Evolutionary conservation across 2,329 filamentous ascomycete species (phyloP).

Genomic region (Exophiala calicioides): DNA sequence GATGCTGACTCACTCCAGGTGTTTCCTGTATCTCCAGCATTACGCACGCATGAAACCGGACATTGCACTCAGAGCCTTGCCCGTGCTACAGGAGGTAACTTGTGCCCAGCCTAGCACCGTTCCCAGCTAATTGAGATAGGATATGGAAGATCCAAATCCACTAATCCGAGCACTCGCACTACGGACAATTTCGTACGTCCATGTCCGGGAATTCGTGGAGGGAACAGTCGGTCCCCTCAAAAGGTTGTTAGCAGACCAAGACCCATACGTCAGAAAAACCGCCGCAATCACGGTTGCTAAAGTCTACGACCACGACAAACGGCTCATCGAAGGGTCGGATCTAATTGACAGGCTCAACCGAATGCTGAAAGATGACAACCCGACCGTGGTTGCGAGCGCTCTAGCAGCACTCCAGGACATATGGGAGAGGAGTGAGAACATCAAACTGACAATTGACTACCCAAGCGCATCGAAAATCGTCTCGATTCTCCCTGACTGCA

Average conservation of each 20-base stretch:
- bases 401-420: constrained; percentile 92
- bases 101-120: background rate
- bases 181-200: constrained; percentile 95
- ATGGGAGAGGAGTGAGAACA: constrained; percentile 95
- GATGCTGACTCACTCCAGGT: constrained; percentile 61
- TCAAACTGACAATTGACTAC: constrained; percentile 98
- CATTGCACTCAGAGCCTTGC: constrained; percentile 87
- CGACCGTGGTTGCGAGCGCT: constrained; percentile 93
- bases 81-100: constrained; percentile 75
- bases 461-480: constrained; percentile 97
- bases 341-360: constrained; percentile 88
- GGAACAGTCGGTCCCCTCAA: constrained; percentile 84
- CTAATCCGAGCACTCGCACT: constrained; percentile 88
- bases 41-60: constrained; percentile 94
- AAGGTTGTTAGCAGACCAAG: constrained; percentile 76
- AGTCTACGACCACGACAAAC: constrained; percentile 92
- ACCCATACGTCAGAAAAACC: constrained; percentile 97
- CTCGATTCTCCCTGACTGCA: constrained; percentile 92
- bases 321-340: constrained; percentile 85
- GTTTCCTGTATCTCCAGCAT: constrained; percentile 95
- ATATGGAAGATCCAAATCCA: constrained; percentile 91
- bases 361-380: constrained; percentile 92
- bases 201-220: constrained; percentile 93
- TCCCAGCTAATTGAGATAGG: constrained; percentile 52
- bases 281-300: constrained; percentile 96